These are phyloP conservation scores for Rhodotorula paludigena DNA, from an alignment of 768 basidiomycete genomes.

Conservation along the genomic window DNA sequence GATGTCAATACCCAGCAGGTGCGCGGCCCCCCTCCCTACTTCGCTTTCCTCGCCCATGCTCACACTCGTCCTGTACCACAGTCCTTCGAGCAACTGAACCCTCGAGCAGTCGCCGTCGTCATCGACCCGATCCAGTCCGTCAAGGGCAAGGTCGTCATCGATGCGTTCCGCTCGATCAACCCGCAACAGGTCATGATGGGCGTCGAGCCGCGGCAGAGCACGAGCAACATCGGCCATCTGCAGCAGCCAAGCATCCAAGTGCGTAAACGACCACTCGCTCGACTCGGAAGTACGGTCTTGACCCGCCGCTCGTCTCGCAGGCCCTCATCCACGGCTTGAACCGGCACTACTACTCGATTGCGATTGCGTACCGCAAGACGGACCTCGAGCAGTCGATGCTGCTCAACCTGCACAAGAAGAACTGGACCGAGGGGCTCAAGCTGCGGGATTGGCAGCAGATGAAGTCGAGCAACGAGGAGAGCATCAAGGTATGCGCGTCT, in stretches of 20 bases:
- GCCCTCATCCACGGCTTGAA: constrained; percentile 82
- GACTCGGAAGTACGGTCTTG: background rate
- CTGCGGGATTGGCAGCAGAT: constrained; percentile 82
- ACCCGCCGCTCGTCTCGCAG: background rate
- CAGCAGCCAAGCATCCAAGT: constrained; percentile 98
- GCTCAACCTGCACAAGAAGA: constrained; percentile 97
- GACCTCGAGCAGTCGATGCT: constrained; percentile 97
- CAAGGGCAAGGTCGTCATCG: constrained; percentile 93
- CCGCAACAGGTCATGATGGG: constrained; percentile 81
- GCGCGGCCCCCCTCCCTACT: constrained; percentile 26
- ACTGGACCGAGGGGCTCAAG: constrained; percentile 97
- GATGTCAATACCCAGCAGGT: constrained; percentile 99
- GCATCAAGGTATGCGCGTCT: constrained; percentile 70
- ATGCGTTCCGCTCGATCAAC: constrained; percentile 95
- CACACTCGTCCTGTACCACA: constrained; percentile 51
- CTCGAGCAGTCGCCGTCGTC: constrained; percentile 91
- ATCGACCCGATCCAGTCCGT: constrained; percentile 99
- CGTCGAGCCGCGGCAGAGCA: constrained; percentile 92
- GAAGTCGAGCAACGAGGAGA: constrained; percentile 82
- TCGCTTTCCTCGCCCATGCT: background rate
- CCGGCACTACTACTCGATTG: constrained; percentile 95
- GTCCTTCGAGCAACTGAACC: constrained; percentile 93
- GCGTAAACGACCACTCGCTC: constrained; percentile 1
- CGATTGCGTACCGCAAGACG: constrained; percentile 96
- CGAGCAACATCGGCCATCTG: constrained; percentile 96